These are phyloP conservation scores for Scortechinia acanthostroma DNA, from an alignment of 2,329 filamentous ascomycete species.

Conservation along the genomic window DNA sequence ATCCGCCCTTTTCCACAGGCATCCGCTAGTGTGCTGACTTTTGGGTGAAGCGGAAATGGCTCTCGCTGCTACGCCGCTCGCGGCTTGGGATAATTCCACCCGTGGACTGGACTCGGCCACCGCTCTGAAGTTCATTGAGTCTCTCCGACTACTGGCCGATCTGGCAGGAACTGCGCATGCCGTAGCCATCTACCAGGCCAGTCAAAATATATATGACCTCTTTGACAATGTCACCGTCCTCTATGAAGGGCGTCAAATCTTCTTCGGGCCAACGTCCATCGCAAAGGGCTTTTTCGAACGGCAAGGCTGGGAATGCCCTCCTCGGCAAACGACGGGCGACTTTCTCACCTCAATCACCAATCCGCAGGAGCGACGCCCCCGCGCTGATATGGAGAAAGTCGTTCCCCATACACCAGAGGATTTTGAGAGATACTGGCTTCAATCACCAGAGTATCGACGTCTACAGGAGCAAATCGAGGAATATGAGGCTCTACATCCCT, in stretches of 20 bases:
- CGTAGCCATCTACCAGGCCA: constrained; percentile 69
- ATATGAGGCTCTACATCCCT: constrained; percentile 35
- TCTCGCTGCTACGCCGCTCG: constrained; percentile 48
- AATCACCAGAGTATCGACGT: constrained; percentile 31
- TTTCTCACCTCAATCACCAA: constrained; percentile 67
- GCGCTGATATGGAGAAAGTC: constrained; percentile 47
- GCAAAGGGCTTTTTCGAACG: constrained; percentile 62
- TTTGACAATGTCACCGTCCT: constrained; percentile 73
- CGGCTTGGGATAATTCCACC: constrained; percentile 31
- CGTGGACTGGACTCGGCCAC: constrained; percentile 68
- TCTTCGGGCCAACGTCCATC: constrained; percentile 53
- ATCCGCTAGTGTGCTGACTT: too few relatives aligned
- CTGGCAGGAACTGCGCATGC: constrained; percentile 52
- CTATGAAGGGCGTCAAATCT: constrained; percentile 74
- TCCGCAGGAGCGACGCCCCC: constrained; percentile 45
- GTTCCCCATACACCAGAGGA: constrained; percentile 66
- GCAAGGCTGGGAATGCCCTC: constrained; percentile 63
- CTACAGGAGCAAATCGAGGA: constrained; percentile 38
- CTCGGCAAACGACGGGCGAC: constrained; percentile 61
- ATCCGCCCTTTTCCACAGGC: too few relatives aligned
- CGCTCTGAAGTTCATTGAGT: constrained; percentile 66
- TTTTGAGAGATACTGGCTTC: constrained; percentile 43
- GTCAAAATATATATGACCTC: constrained; percentile 60
- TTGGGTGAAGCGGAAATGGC: constrained; percentile 73
- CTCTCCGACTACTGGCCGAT: constrained; percentile 57